phyloP scores from a whole-genome alignment of 768 basidiomycete genomes.

The Pisolithus orientalis region DNA sequence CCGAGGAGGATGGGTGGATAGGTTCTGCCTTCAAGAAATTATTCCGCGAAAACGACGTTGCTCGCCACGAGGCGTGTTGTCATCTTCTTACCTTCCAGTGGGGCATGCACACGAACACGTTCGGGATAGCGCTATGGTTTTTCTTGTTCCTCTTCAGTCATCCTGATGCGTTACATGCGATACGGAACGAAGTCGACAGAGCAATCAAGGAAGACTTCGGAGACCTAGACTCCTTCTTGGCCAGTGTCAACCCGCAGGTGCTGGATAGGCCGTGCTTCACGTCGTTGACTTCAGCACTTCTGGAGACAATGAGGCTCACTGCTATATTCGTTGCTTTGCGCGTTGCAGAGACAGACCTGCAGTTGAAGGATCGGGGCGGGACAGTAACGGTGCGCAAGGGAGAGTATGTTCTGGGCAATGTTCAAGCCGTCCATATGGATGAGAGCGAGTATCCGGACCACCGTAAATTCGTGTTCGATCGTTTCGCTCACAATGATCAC shows the following conservation, averaged over 20 bases:
- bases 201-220: slow-evolving; percentile 7
- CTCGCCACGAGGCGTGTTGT: slow-evolving; percentile 2
- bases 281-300: slow-evolving; percentile 1
- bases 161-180: slow-evolving; percentile 35
- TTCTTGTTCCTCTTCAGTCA: slow-evolving; percentile 33
- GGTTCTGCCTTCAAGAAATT: no score
- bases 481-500: slow-evolving; percentile 14
- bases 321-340: slow-evolving; percentile 4
- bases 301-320: no score
- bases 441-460: slow-evolving; percentile 6
- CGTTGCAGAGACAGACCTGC: neutral
- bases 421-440: slow-evolving; percentile 18
- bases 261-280: no score
- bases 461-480: slow-evolving; percentile 15
- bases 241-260: no score
- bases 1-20: no score
- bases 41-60: neutral
- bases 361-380: slow-evolving; percentile 4
- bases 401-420: slow-evolving; percentile 15
- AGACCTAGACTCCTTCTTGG: no score
- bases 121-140: slow-evolving; percentile 16
- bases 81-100: slow-evolving; percentile 20
- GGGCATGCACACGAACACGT: slow-evolving; percentile 17
- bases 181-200: slow-evolving; percentile 42
- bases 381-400: slow-evolving; percentile 15